Evolutionary conservation across 805 yeast species (phyloP).

Genomic region (Cyberlindnera saturnus): DNA sequence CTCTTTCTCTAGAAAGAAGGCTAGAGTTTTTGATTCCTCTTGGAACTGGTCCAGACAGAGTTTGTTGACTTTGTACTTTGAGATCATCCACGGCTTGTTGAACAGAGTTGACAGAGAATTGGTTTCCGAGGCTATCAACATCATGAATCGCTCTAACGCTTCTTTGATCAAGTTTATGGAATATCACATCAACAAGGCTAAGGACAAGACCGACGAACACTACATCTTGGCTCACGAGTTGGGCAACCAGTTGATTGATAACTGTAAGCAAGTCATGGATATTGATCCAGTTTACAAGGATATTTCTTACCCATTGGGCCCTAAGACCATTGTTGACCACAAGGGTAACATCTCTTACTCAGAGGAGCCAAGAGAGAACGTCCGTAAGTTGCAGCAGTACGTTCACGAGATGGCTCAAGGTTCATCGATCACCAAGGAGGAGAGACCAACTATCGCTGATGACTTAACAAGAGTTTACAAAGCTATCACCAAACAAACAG

Average conservation of each 20-base stretch:
- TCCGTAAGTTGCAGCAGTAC: slow-evolving; percentile 91
- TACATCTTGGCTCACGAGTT: slow-evolving; percentile 83
- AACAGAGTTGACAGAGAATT: slow-evolving; percentile 92
- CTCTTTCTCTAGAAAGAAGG: slow-evolving; percentile 84
- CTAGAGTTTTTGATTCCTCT: slow-evolving; percentile 93
- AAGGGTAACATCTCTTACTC: slow-evolving; percentile 83
- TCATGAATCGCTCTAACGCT: slow-evolving; percentile 96
- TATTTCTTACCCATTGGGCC: slow-evolving; percentile 91
- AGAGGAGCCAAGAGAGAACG: slow-evolving; percentile 84
- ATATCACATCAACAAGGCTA: slow-evolving; percentile 60
- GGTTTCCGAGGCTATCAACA: slow-evolving; percentile 90
- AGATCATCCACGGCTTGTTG: slow-evolving; percentile 90
- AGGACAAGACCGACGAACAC: slow-evolving; percentile 79
- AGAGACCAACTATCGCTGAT: slow-evolving; percentile 75
- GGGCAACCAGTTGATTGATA: slow-evolving; percentile 92
- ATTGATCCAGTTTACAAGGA: slow-evolving; percentile 92
- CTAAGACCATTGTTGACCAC: slow-evolving; percentile 80
- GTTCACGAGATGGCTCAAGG: slow-evolving; percentile 96
- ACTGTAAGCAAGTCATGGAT: slow-evolving; percentile 80
- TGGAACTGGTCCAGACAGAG: slow-evolving; percentile 99
- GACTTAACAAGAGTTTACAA: slow-evolving; percentile 80
- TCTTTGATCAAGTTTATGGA: slow-evolving; percentile 95
- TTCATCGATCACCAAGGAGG: slow-evolving; percentile 67
- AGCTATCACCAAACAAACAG: slow-evolving; percentile 71
- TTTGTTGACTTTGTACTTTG: slow-evolving; percentile 86